These are phyloP conservation scores for Apophysomyces elegans DNA, from an alignment of 371 early-diverging fungal genomes.

Conservation along the genomic window DNA sequence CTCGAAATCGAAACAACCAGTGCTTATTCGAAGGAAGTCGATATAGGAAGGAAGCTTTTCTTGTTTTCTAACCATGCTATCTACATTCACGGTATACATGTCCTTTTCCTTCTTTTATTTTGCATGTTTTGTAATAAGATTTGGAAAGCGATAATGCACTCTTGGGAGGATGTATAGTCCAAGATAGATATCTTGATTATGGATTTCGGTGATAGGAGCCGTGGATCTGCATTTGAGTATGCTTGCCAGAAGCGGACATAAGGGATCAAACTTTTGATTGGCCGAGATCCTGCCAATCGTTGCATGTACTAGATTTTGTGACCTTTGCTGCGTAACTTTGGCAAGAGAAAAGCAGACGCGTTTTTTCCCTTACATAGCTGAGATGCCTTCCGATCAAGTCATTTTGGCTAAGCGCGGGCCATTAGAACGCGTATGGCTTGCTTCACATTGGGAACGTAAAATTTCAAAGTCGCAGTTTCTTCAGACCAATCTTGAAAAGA, in stretches of 20 bases:
- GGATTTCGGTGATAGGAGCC: too few relatives aligned
- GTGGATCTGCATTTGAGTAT: too few relatives aligned
- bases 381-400: slow-evolving; percentile 28
- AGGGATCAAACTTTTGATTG: too few relatives aligned
- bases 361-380: neutral
- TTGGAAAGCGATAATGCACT: neutral
- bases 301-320: too few relatives aligned
- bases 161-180: neutral
- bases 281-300: too few relatives aligned
- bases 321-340: too few relatives aligned
- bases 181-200: neutral
- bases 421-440: slow-evolving; percentile 97
- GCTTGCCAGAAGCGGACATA: too few relatives aligned
- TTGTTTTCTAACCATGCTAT: neutral
- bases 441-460: slow-evolving; percentile 97
- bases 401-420: slow-evolving; percentile 85
- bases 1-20: neutral
- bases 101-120: neutral
- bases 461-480: slow-evolving; percentile 92
- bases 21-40: neutral
- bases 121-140: neutral
- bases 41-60: neutral
- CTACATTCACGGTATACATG: neutral
- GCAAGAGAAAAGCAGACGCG: neutral
- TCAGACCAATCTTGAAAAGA: slow-evolving; percentile 85